These are phyloP conservation scores for Didymellaceae sp. DNA, from an alignment of 2,329 filamentous ascomycete genomes.

Conservation along the genomic window DNA sequence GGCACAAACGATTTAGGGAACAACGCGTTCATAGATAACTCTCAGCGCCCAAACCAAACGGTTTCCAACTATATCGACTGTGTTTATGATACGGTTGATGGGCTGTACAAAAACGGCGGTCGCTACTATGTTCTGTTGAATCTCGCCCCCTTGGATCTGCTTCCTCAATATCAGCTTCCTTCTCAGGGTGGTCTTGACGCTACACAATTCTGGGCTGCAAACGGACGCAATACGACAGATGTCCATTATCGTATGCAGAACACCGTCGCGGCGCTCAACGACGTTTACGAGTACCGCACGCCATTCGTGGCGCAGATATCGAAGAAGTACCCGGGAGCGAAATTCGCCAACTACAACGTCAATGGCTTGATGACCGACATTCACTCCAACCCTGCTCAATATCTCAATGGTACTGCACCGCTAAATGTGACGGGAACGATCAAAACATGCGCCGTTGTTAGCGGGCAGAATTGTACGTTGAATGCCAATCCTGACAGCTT, in stretches of 20 bases:
- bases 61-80: constrained; percentile 72
- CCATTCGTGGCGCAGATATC: constrained; percentile 46
- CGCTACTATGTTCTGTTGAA: constrained; percentile 77
- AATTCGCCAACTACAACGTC: constrained; percentile 71
- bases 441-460: constrained; percentile 58
- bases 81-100: constrained; percentile 67
- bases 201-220: constrained; percentile 57
- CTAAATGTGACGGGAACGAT: constrained; percentile 67
- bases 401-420: constrained; percentile 67
- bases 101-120: constrained; percentile 69
- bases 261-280: constrained; percentile 58
- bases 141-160: constrained; percentile 68
- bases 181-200: constrained; percentile 52
- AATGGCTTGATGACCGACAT: constrained; percentile 69
- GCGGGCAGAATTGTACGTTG: constrained; percentile 47
- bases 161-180: constrained; percentile 68
- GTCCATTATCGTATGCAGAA: constrained; percentile 61
- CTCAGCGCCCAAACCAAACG: constrained; percentile 64
- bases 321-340: constrained; percentile 60
- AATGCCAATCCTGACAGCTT: constrained; percentile 61
- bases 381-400: constrained; percentile 64
- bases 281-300: constrained; percentile 59
- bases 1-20: constrained; percentile 80
- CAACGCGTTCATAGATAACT: constrained; percentile 69
- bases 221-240: constrained; percentile 57